Base-by-base conservation (phyloP, 2,329 filamentous ascomycete species). In the Monilinia fructicola region DNA sequence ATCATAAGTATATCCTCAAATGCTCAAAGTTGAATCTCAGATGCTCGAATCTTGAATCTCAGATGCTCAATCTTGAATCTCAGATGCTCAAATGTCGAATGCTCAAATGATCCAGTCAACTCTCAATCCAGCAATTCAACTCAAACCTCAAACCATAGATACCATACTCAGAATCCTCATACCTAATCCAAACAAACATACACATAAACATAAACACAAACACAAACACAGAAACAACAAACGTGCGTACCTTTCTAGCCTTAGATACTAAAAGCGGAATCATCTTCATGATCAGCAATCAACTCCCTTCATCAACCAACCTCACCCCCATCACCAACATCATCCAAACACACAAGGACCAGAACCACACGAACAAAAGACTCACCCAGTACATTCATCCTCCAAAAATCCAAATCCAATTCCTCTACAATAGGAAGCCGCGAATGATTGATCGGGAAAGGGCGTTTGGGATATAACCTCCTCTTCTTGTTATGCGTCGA, bases 331-430 rank as follows among this genome's bases (percentile, higher is more conserved):
- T 55, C 11, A 38, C 31, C 21, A n/a, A 31, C 10, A 21, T 11
- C 21, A 14, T 18, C 35, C 10, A 60, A 6, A 11, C 18, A 4
- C 42, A 4, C n/a, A n/a, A n/a, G n/a, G n/a, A n/a, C n/a, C n/a
- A n/a, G 9, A 35, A 31, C 11, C 3, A 4, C 44, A 21, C 44
- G 38, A 11, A 38, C 23, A 53, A 28, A 21, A 44, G 26, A 64
- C 61, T 55, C 53, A 64, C 61, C 61, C 50, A 64, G 55, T 28
- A 64, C 52, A 50, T 60, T 60, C 53, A 54, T 64, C 55, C 50
- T 64, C 52, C 55, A 55, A 46, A 18, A 46, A 21, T 46, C 44
- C 26, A 26, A 40, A 38, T 64, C 60, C 48, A 58, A 31, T 46
- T 58, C 55, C 26, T 59, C 40, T 21, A 46, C 46, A 28, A 59